These are phyloP conservation scores for Solanum sitiens DNA, from an alignment of 257 asterid species.

Conservation along the genomic window DNA sequence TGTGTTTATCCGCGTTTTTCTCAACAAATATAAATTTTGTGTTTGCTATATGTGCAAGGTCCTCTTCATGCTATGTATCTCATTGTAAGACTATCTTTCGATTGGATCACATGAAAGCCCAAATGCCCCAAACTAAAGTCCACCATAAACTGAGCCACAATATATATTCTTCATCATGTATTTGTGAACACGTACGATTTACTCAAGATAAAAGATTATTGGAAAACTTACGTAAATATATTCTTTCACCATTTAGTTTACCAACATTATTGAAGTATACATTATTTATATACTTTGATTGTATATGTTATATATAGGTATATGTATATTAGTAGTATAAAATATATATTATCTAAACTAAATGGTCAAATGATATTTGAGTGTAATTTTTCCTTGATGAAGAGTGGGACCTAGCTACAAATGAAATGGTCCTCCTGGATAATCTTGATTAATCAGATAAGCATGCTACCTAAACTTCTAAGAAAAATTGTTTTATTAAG, in stretches of 20 bases:
- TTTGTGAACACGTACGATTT: neutral
- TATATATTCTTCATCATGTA: neutral
- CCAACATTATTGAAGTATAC: neutral
- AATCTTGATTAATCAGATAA: neutral
- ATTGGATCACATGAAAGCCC: neutral
- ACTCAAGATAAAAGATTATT: neutral
- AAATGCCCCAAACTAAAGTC: neutral
- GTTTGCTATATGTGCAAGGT: no score
- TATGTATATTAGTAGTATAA: no score
- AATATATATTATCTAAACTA: no score
- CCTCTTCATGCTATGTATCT: neutral
- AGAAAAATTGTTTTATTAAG: neutral
- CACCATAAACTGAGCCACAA: neutral
- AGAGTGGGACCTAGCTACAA: neutral
- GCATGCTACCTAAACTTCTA: neutral
- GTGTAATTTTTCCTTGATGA: no score
- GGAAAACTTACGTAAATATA: neutral
- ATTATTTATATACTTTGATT: neutral
- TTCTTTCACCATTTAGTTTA: neutral
- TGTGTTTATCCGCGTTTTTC: no score
- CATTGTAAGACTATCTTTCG: neutral
- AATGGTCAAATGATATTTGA: neutral
- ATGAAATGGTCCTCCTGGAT: neutral
- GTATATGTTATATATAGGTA: neutral
- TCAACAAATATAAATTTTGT: no score